A percentile compares a stretch with the other conserved stretches of the same genome.
phyloP scores from a whole-genome alignment of 805 yeast species.

The Torulaspora quercuum region DNA sequence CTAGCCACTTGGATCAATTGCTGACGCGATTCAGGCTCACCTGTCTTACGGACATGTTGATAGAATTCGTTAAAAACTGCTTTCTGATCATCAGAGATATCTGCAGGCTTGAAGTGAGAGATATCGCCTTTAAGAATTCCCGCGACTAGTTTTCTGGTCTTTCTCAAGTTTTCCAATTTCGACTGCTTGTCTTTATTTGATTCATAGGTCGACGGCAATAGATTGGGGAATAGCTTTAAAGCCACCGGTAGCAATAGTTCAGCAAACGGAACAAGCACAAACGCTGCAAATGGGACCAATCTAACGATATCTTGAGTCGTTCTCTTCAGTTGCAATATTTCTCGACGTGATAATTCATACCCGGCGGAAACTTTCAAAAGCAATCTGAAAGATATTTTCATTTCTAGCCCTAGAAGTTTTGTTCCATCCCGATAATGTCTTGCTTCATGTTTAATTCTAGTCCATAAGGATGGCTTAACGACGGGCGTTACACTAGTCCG shows the following conservation, averaged over 20 bases:
- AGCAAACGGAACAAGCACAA: conserved; percentile 89
- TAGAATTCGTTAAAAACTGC: conserved; percentile 76
- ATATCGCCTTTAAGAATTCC: conserved; percentile 57
- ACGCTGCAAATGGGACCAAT: conserved; percentile 88
- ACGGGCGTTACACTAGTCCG: no score
- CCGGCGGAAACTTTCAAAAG: conserved; percentile 82
- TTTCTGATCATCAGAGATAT: conserved; percentile 66
- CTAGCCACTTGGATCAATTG: conserved; percentile 81
- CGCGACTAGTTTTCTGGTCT: conserved; percentile 62
- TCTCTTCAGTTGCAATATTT: conserved; percentile 79
- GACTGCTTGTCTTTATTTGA: conserved; percentile 57
- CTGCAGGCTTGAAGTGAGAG: conserved; percentile 64
- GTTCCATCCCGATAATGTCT: conserved; percentile 96
- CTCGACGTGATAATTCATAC: conserved; percentile 87
- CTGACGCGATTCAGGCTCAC: conserved; percentile 60
- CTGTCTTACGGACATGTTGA: conserved; percentile 60
- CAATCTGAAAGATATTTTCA: conserved; percentile 77
- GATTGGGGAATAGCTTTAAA: conserved; percentile 85
- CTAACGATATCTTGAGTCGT: conserved; percentile 83
- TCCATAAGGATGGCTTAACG: conserved; percentile 54
- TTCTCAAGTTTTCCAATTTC: conserved; percentile 52
- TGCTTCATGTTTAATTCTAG: conserved; percentile 81
- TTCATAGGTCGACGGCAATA: conserved; percentile 90
- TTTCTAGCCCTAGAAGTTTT: conserved; percentile 84
- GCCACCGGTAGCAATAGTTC: conserved; percentile 88